Evolutionary conservation across 805 yeast genomes (phyloP), one percentile per base, ranked within the genome.

Genomic region (Pachysolen tannophilus): DNA sequence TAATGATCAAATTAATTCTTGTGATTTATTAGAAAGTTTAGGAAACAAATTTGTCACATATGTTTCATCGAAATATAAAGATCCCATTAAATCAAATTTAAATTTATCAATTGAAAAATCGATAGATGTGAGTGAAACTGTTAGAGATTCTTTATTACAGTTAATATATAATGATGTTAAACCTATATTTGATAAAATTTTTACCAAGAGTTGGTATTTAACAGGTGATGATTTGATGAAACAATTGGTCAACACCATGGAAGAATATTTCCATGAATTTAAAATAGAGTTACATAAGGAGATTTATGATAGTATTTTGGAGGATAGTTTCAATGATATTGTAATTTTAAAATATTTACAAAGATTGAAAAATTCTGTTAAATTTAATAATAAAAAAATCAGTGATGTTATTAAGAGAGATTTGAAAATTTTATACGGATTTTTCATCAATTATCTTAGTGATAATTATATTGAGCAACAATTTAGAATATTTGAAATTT

Each of bases 1-100:
- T 3, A 86, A 86, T 56, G 92, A 88, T 45, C 94, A 82, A 56
- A 73, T 78, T 62, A 67, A 77, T 42, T 79, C 79, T 11, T 81
- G 82, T 3, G 80, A 75, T 45, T 73, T 73, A 43, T 61, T 79
- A 2, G 92, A 82, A 43, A 81, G 82, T 17, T 77, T 83, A 38
- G 69, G 81, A 5, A 74, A 73, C 32, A 69, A 80, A 39, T 69
- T 80, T 46, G 72, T 75, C 16, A 75, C 72, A n/a, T 64, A 75
- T 48, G 82, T 85, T 28, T 67, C 80, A 26, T 78, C 77, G 28
- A 71, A 66, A 38, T 82, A 82, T 56, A 65, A 69, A 35, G 67
- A 67, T 13, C 69, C 72, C 35, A 83, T 86, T 28, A 72, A 70
- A 15, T 55, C 69, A 3, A 65, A 70, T 10, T 62, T 83, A 37